These are phyloP conservation scores for Babesia caballi DNA, from an alignment of 169 alveolate species.

Conservation along the genomic window DNA sequence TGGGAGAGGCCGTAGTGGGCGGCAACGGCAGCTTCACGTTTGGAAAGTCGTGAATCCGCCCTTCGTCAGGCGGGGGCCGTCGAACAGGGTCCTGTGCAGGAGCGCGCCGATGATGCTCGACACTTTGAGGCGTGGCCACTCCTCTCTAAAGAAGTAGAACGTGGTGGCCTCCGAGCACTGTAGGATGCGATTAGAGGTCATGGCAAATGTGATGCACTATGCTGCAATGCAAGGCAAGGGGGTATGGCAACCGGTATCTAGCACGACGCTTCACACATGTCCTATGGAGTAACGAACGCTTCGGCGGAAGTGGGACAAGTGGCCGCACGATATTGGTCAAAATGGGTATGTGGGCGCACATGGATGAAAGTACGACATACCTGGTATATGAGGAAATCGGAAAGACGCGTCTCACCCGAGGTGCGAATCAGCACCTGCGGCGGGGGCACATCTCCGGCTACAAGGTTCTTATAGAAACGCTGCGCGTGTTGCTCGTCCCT, in stretches of 20 bases:
- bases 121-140: slow-evolving; percentile 72
- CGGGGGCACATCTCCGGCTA: slow-evolving; percentile 70
- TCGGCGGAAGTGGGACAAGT: too few relatives aligned
- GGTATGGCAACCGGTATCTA: too few relatives aligned
- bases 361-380: slow-evolving; percentile 29
- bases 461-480: slow-evolving; percentile 63
- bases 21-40: neutral
- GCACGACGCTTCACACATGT: too few relatives aligned
- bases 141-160: slow-evolving; percentile 67
- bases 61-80: neutral
- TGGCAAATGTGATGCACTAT: neutral
- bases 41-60: neutral
- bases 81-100: slow-evolving; percentile 70
- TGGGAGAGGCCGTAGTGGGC: too few relatives aligned
- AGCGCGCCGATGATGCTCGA: slow-evolving; percentile 64
- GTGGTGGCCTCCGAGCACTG: slow-evolving; percentile 77
- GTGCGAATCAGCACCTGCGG: slow-evolving; percentile 86
- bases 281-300: too few relatives aligned
- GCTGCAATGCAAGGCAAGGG: too few relatives aligned
- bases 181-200: neutral
- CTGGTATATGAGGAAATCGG: slow-evolving; percentile 86
- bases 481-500: neutral
- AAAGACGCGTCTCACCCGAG: slow-evolving; percentile 86
- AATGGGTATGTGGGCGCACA: too few relatives aligned
- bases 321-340: too few relatives aligned